Evolutionary conservation across 2,329 filamentous ascomycete species (phyloP).

Genomic region (Corinectria fuckeliana): DNA sequence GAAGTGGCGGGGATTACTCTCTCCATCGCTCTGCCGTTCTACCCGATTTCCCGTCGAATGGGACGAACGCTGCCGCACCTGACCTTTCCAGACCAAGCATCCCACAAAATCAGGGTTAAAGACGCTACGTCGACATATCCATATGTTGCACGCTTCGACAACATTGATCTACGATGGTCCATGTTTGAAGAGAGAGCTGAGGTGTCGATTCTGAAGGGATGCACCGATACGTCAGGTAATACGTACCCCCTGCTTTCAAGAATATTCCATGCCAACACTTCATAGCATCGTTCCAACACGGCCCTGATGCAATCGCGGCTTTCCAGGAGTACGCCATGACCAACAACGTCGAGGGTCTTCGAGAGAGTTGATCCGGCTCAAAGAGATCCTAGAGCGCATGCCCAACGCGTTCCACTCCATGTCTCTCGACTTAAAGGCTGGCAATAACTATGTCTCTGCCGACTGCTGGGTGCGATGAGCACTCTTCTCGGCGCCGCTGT

Average conservation of each 20-base stretch:
- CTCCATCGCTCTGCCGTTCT: constrained; percentile 57
- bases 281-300: constrained; percentile 55
- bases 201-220: constrained; percentile 58
- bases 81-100: constrained; percentile 60
- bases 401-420: constrained; percentile 62
- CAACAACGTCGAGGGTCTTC: constrained; percentile 55
- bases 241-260: not conserved
- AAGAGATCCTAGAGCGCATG: constrained; percentile 60
- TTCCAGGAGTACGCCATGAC: constrained; percentile 63
- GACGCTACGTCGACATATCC: constrained; percentile 56
- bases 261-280: not conserved
- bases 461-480: constrained; percentile 58
- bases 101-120: constrained; percentile 58
- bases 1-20: constrained; percentile 57
- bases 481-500: constrained; percentile 58
- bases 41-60: constrained; percentile 58
- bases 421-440: constrained; percentile 58
- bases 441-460: constrained; percentile 57
- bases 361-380: constrained; percentile 57
- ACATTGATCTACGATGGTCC: constrained; percentile 60
- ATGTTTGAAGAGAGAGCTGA: constrained; percentile 60
- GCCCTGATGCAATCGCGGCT: constrained; percentile 57
- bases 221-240: constrained; percentile 50
- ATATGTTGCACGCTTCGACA: constrained; percentile 59
- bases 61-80: constrained; percentile 59